These are phyloP conservation scores for Suillus discolor DNA, from an alignment of 768 basidiomycete species.

Conservation along the genomic window DNA sequence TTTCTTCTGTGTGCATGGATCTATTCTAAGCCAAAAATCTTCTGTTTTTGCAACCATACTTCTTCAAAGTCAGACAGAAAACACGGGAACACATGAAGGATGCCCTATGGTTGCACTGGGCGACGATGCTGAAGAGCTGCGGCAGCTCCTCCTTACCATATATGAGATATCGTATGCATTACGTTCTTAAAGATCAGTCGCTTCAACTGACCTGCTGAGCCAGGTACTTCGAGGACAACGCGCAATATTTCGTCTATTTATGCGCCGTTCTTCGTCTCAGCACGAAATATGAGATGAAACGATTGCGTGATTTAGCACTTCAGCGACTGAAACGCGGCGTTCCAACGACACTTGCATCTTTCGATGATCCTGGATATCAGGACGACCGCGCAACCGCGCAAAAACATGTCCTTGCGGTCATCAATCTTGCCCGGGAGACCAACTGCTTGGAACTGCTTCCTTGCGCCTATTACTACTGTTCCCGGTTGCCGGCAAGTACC, in stretches of 20 bases:
- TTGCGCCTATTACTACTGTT: slow-evolving; percentile 10
- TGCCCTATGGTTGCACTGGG: not conserved
- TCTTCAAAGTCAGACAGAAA: not conserved
- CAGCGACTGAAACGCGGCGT: not conserved
- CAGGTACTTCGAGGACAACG: slow-evolving; percentile 2
- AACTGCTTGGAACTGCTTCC: slow-evolving; percentile 5
- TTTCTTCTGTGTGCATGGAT: not conserved
- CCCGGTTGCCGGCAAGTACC: not conserved
- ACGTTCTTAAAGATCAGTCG: not conserved
- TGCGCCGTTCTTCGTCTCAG: not conserved
- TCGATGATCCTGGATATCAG: not conserved
- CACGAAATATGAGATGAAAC: not conserved
- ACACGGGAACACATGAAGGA: not conserved
- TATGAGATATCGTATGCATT: not conserved
- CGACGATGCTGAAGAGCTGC: not conserved
- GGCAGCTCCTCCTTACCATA: not conserved
- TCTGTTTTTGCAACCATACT: slow-evolving; percentile 1
- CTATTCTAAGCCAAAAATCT: not conserved
- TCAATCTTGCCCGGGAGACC: slow-evolving; percentile 9
- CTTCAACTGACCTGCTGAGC: not conserved
- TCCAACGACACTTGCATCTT: not conserved
- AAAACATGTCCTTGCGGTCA: not conserved
- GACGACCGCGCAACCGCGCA: not conserved
- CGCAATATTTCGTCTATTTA: not conserved
- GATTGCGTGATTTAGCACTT: not conserved